Evolutionary conservation across 305 asterid species (phyloP), one percentile per base, ranked within the genome.

Genomic region (Fraxinus paxiana): DNA sequence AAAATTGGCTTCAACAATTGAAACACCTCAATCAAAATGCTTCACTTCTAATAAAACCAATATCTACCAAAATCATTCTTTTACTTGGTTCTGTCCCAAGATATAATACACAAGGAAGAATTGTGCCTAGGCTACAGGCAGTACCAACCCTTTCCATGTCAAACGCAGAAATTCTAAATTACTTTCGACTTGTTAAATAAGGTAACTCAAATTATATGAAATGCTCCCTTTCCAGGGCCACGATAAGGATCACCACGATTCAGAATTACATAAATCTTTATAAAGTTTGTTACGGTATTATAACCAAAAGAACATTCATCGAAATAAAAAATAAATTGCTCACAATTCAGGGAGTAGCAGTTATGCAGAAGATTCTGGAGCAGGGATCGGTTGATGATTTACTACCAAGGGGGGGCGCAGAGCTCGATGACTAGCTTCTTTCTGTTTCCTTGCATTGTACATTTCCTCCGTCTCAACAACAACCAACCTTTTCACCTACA

Each of bases 401-500:
- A 91, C 87, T 51, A 91, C 90, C 88, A 94, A 67, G 0, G 96
- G 97, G 34, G 96, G 92, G 28, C 93, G 94, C 4, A 90, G 85
- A 75, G 98, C 97, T 79, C 82, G 86, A 61, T 91, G 93, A 43
- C 82, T 84, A 20, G 90, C 93, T 4, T 77, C 34, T 30, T 91
- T 92, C 89, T 89, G 91, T 85, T 92, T 95, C 80, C 98, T 83
- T 59, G 97, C 98, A 77, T 92, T 90, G 79, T 83, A 85, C 98
- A 95, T 95, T 86, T 95, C 98, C 85, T 95, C 93, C 0, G 98
- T 93, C 88, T 95, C 98, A 8, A 95, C 81, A 67, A 89, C 97
- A 70, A 95, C 93, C 92, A 95, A 86, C 84, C 98, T 90, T 80
- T 95, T 95, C 75, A 93, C 97, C 98, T 93, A 79, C 30, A 83